Evolutionary conservation across 1,284 basidiomycete species (phyloP), one percentile per base, ranked within the genome.

Genomic region (Phylloporus sp.): DNA sequence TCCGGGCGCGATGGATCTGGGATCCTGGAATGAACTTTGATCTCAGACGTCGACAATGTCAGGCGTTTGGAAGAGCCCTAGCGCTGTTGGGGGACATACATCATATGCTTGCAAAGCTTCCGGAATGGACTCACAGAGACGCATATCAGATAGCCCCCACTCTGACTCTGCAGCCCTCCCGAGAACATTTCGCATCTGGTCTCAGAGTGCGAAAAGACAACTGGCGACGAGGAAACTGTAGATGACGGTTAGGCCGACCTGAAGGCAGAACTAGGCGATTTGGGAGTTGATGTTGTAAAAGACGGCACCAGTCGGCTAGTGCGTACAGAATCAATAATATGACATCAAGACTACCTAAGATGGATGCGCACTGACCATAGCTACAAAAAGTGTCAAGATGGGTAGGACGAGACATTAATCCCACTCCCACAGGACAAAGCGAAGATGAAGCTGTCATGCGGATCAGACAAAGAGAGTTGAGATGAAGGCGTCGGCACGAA

Each of bases 251-350:
- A 74, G 65, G 25, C 76, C 72, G 23, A 77, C 65, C 35, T 81
- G 70, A 7, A 81, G 69, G 56, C 59, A 72, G 49, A 81, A 71
- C 60, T 77, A 80, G 11, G 70, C 72, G 23, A 80, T 71, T 58
- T 79, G 68, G 5, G 65, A 41, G 45, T 72, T 66, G 62, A 76
- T 71, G 64, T 76, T 69, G 63, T 73, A 72, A 69, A 80, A 78
- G 27, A 72, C 53, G 14, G 69, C 65, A 27, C 70, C 66, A 23
- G 52, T 73, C 68, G n/a, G 61, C 76, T 80, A n/a, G 52, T 14
- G 10, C 14, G 20, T 23, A 25, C 1, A 11, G 2, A 15, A 39
- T 74, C 23, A 56, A 25, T 47, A 23, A 10, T 17, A 15, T 35
- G 25, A 10, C 27, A 23, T n/a, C 56, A 14, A 10, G 45, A 43